Base-by-base conservation (phyloP, 2,329 filamentous ascomycete species). In the Tolypocladium album region DNA sequence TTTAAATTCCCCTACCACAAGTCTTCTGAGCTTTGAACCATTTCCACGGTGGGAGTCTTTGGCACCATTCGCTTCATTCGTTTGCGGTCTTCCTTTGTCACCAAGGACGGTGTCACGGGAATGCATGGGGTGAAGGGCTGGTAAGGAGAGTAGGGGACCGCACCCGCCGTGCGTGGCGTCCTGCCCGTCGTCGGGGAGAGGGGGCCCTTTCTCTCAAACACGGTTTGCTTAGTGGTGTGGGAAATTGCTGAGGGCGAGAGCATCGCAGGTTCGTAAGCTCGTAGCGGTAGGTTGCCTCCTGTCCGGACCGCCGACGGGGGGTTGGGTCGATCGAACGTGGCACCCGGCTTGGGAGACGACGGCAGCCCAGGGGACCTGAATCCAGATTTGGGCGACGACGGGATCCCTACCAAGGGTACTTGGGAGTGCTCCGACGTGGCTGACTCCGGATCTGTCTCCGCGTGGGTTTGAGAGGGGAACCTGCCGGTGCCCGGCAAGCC, bases 111-210 rank as follows among this genome's bases (percentile, higher is more conserved):
- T 38, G 89, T 92, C 56, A 92, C 83, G 1, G 89, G 89, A 57
- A 91, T 81, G 56, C 89, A 78, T 1, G 89, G 88, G 8, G 87
- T 88, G 69, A 87, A 89, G 0, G 89, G 89, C 76, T 92, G 89
- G 66, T 92, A 93, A 0, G 89, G 88, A 59, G 83, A 85, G 72
- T 92, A 92, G 1, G 89, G 89, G 27, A 86, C 82, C 1, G 84
- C 79, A 27, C 78, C 79, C 5, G 82, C 84, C 1, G 81, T 85
- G 70, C 77, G 82, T 0, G 88, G 89, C 3, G 85, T 88, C 55
- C 81, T 82, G 31, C 84, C 77, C 1, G 81, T 83, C 0, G 73
- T 74, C 3, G 86, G 85, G 3, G 83, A 83, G 60, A 83, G 67
- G 1, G 82, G 81, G 0, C 73, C 75, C 27, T 74, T 76, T 39